A percentile compares a stretch with the other conserved stretches of the same genome.
These are phyloP conservation scores for Colletotrichum navitas DNA, from an alignment of 2,329 filamentous ascomycete genomes.

Conservation along the genomic window DNA sequence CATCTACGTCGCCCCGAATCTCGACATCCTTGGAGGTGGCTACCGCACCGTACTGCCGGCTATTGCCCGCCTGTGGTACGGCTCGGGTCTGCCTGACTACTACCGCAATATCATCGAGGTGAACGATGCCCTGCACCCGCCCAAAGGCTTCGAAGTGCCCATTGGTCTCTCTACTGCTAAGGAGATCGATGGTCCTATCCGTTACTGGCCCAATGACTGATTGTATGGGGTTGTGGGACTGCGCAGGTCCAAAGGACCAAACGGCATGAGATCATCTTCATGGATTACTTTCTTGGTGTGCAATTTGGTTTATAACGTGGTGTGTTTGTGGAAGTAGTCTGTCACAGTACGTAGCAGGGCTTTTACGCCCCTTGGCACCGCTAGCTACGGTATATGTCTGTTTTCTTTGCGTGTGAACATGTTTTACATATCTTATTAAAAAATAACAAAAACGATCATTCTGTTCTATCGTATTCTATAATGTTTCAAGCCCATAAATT, in stretches of 20 bases:
- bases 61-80: slow-evolving; percentile 51
- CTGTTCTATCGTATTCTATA: neutral
- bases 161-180: neutral
- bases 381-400: neutral
- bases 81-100: slow-evolving; percentile 55
- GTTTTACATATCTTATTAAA: neutral
- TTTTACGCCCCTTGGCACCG: neutral
- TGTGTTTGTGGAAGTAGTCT: neutral
- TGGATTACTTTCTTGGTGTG: neutral
- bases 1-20: slow-evolving; percentile 53
- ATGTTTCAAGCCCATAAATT: neutral
- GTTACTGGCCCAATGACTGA: neutral
- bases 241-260: too few relatives aligned
- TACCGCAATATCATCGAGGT: slow-evolving; percentile 56
- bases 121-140: slow-evolving; percentile 60
- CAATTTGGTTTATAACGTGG: neutral
- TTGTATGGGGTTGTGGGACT: neutral
- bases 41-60: neutral
- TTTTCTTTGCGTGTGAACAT: neutral
- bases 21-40: neutral
- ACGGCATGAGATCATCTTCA: neutral
- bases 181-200: neutral
- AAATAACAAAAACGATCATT: neutral
- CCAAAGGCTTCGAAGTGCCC: slow-evolving; percentile 51
- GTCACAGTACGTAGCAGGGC: neutral